Evolutionary conservation across 1,284 basidiomycete species (phyloP), one percentile per base, ranked within the genome.

Genomic region (Sanghuangporus sanghuang): DNA sequence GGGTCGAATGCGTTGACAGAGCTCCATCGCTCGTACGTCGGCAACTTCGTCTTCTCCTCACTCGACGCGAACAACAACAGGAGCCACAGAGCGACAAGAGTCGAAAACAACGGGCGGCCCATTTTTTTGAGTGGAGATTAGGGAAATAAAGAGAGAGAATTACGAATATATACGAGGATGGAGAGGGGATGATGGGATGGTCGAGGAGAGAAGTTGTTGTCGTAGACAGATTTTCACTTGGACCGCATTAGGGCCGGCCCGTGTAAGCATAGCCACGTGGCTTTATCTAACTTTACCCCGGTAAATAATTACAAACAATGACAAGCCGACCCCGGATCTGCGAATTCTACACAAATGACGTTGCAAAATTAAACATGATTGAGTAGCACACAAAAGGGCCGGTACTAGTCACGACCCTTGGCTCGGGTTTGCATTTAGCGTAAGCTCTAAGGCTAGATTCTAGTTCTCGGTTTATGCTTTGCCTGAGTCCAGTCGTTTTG

Each of bases 1-100:
- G 89, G 89, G 74, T 91, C 89, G 71, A 90, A 91, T 6, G 82
- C 76, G 71, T 89, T 87, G 73, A 78, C 79, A 67, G 79, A 76
- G 65, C 84, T 82, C 88, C 88, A 91, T 72, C 76, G 84, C 71
- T 83, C 77, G 76, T 77, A 85, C 35, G 72, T 58, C 74, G 69
- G 58, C 54, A 64, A 21, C 27, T 61, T 46, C 18, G 60, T 68
- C 68, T 84, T 80, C 53, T 80, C 81, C 58, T 79, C 77, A 70
- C 61, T 85, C 75, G 49, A 39, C 16, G 21, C 18, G 21, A 8
- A 35, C 21, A 81, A n/a, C n/a, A n/a, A 80, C 2, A 73, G 64
- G 53, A 77, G 68, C 53, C 12, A 67, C 81, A 79, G 74, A 61
- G 66, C 77, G 52, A 66, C 40, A 39, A 65, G 55, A 12, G 68